Evolutionary conservation across 768 basidiomycete species (phyloP), one percentile per base, ranked within the genome.

Genomic region (Cystofilobasidium capitatum): DNA sequence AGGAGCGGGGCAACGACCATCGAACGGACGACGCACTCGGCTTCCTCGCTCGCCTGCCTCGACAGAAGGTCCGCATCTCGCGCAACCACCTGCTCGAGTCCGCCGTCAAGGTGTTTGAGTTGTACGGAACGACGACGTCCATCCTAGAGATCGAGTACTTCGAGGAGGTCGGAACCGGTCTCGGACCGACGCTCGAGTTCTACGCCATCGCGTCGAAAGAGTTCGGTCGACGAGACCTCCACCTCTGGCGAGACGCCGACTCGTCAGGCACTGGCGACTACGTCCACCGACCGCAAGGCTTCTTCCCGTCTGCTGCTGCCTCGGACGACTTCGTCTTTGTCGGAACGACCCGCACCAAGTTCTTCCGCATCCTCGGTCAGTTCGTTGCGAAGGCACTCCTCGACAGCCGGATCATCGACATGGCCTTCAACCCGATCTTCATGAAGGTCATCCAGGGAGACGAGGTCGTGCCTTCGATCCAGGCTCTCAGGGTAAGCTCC

Each of bases 141-240:
- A 85, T 97, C 26, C 83, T 99, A 47, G 96, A 99, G 76, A 91
- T 98, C 60, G 93, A 99, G 79, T 98, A 97, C 79, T 97, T 97
- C 74, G 91, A 96, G 74, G 96, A 99, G 80, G 93, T 97, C 58
- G 96, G 96, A 24, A 98, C 94, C 10, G 96, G 96, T 24, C 80
- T 99, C 14, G 96, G 96, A 3, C 96, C 96, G 9, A 98, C 96
- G 31, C 82, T 98, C 29, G 96, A 99, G 79, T 99, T 99, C 79
- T 99, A 98, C 77, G 89, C 93, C n/a, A 79, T 98, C 59, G 96
- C 92, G 10, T 94, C 90, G 49, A 88, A 86, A 73, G 96, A 97
- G 77, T 98, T 98, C 76, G 91, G 91, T 0, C 81, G 89, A 63
- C 84, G 87, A 72, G 85, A 89, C 69, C 79, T 97, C 71, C 88